Percentiles rank a stretch among this genome's conserved stretches.
Evolutionary conservation across 495 filamentous ascomycete species (phyloP).

Genomic region (Hyaloscypha bicolor): DNA sequence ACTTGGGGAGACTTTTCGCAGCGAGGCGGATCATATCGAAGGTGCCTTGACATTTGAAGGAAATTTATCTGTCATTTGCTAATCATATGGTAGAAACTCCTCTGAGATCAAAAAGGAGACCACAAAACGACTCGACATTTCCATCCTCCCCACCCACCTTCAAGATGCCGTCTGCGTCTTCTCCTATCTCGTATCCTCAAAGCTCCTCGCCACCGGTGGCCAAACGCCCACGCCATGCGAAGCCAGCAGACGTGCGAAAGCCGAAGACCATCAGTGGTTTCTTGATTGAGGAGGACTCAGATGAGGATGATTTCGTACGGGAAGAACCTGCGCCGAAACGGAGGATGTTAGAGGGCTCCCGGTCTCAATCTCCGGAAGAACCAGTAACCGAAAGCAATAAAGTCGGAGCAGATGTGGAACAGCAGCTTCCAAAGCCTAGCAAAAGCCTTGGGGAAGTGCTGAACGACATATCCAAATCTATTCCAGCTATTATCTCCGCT

Average conservation of each 20-base stretch:
- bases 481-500: not conserved
- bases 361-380: not conserved
- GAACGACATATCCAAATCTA: not conserved
- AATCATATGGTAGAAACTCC: conserved; percentile 33
- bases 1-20: conserved; percentile 61
- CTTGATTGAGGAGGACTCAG: conserved; percentile 42
- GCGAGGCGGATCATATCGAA: conserved; percentile 44
- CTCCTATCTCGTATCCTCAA: conserved; percentile 59
- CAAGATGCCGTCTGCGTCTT: conserved; percentile 66
- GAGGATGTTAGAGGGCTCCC: conserved; percentile 34
- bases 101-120: conserved; percentile 21
- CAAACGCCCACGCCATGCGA: conserved; percentile 49
- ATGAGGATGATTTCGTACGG: conserved; percentile 35
- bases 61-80: conserved; percentile 4
- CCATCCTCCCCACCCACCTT: conserved; percentile 29
- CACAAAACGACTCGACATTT: conserved; percentile 25
- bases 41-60: conserved; percentile 6
- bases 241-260: conserved; percentile 38
- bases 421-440: not conserved
- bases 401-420: not conserved
- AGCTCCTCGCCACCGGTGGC: conserved; percentile 52
- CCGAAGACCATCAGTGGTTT: conserved; percentile 50
- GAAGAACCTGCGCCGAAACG: conserved; percentile 34
- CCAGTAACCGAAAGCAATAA: not conserved
- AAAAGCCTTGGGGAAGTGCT: not conserved